Evolutionary conservation across 345 rosid species (phyloP), one percentile per base, ranked within the genome.

Genomic region (Citrus cavaleriei): DNA sequence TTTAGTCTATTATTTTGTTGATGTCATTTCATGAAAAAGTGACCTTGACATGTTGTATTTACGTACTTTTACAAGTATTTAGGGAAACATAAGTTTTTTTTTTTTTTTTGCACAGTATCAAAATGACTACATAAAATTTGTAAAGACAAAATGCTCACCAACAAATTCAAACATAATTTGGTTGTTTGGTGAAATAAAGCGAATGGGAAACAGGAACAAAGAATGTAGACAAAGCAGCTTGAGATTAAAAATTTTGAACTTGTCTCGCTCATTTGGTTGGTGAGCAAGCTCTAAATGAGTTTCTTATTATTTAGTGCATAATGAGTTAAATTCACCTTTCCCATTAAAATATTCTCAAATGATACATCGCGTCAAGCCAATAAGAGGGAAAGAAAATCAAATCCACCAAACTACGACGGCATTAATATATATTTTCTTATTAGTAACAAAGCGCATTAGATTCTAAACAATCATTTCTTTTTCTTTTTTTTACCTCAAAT

Each of bases 261-360:
- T 73, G 76, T 73, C 66, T 58, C 66, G 0, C 22, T 72, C 42
- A 13, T 28, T 61, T 61, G 77, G 77, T 74, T 37, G 77, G 77
- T 61, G 59, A 61, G 58, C 34, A 61, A 24, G 66, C 18, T 34
- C 13, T 3, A 19, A 59, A 60, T 71, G 32, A 71, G 27, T 54
- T 51, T 51, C 7, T 21, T 19, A 19, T 71, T 69, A 28, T n/a
- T n/a, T n/a, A 51, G 21, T 9, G 35, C 19, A 28, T 27, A n/a
- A 58, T 37, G 19, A 67, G 71, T 25, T 37, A 5, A 6, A 68
- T 70, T 46, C 28, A 24, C 12, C 6, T 25, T 68, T 12, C 30
- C 21, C 67, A 34, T 28, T 30, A 4, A 28, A 63, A 28, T 63
- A 63, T 28, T 63, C 19, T 63, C 22, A 28, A 63, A 12, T 30